These are phyloP conservation scores for Didymella pinodella DNA, from an alignment of 2,329 filamentous ascomycete genomes.

Conservation along the genomic window DNA sequence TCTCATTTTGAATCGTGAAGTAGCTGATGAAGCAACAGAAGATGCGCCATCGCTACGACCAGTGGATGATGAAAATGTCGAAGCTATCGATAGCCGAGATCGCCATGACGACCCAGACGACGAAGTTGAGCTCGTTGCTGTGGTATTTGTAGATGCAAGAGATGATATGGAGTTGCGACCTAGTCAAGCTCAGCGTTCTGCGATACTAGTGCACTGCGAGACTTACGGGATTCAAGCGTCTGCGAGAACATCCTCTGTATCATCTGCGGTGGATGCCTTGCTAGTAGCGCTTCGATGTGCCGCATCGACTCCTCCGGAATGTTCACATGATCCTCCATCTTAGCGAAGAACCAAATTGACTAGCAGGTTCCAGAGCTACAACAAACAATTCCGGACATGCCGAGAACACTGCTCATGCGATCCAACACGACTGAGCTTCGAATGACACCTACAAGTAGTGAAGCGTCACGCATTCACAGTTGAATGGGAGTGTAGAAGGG, in stretches of 20 bases:
- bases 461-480: slow-evolving; percentile 9
- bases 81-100: slow-evolving; percentile 46
- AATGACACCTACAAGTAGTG: slow-evolving; percentile 6
- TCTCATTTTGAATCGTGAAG: slow-evolving; percentile 41
- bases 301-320: slow-evolving; percentile 50
- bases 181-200: slow-evolving; percentile 32
- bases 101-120: slow-evolving; percentile 45
- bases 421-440: slow-evolving; percentile 10
- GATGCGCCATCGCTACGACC: slow-evolving; percentile 40
- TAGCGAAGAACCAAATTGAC: slow-evolving; percentile 26
- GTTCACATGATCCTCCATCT: slow-evolving; percentile 47
- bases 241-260: slow-evolving; percentile 51
- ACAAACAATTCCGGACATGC: slow-evolving; percentile 30
- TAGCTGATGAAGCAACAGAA: slow-evolving; percentile 42
- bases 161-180: slow-evolving; percentile 48
- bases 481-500: slow-evolving; percentile 29
- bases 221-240: slow-evolving; percentile 48
- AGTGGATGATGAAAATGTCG: slow-evolving; percentile 44
- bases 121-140: slow-evolving; percentile 39
- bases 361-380: slow-evolving; percentile 21
- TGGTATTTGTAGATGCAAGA: slow-evolving; percentile 43
- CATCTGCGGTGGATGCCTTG: slow-evolving; percentile 46
- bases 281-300: slow-evolving; percentile 49
- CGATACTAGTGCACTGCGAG: neutral
- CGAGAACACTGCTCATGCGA: slow-evolving; percentile 23